Percentiles rank a stretch among this genome's conserved stretches.
phyloP scores from a whole-genome alignment of 768 basidiomycete genomes.

The Agrocybe chaxingu region DNA sequence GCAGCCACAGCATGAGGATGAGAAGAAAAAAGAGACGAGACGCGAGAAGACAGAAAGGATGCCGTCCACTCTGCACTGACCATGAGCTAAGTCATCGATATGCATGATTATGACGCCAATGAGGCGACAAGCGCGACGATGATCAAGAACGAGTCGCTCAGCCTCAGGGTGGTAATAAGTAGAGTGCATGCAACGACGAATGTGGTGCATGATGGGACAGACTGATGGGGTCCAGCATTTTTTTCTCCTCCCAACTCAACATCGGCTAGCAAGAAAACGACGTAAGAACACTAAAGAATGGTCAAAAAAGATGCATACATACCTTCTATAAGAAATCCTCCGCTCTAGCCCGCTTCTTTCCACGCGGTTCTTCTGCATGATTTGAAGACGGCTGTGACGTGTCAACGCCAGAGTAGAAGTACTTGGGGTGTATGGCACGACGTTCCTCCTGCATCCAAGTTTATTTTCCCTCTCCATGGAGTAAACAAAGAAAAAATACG shows the following conservation, averaged over 20 bases:
- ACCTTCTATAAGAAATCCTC: conserved; percentile 70
- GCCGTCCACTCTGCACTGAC: background rate
- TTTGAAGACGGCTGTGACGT: conserved; percentile 28
- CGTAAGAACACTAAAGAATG: background rate
- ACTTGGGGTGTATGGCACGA: conserved; percentile 62
- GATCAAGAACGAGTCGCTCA: conserved; percentile 5
- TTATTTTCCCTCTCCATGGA: background rate
- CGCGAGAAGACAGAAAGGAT: conserved; percentile 2
- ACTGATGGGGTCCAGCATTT: conserved; percentile 13
- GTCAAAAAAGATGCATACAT: background rate
- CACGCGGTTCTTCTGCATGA: conserved; percentile 58
- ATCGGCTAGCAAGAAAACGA: background rate
- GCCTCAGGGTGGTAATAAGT: conserved; percentile 12
- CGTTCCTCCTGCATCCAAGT: conserved; percentile 61
- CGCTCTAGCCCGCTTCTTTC: conserved; percentile 82
- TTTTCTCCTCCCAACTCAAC: background rate
- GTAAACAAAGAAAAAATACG: conserved; percentile 16
- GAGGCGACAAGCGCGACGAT: background rate
- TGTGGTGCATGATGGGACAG: conserved; percentile 18
- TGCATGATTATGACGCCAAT: too few species aligned
- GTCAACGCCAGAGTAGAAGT: conserved; percentile 44
- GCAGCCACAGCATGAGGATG: background rate
- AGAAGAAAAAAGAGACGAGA: conserved; percentile 3
- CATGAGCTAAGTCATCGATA: too few species aligned
- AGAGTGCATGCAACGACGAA: conserved; percentile 7